Conservation (phyloP, 352 stramenopile genomes). For the Pythium aristosporum region DNA sequence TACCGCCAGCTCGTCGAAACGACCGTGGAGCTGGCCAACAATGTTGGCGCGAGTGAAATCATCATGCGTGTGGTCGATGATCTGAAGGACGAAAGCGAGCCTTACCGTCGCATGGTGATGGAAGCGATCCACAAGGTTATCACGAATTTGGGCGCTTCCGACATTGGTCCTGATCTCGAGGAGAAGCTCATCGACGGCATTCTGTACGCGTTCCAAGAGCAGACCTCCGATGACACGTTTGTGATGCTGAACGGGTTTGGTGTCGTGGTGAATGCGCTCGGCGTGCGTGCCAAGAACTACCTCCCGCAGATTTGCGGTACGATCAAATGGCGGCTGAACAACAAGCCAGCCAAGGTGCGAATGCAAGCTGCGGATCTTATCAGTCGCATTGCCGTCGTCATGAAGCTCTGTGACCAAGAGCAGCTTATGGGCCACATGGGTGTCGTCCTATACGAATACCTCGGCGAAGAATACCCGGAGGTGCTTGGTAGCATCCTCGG, state of each 20-base stretch:
- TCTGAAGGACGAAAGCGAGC: constrained; percentile 99
- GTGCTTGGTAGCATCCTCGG: constrained; percentile 98
- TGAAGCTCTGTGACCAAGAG: constrained; percentile 99
- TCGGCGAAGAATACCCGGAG: constrained; percentile 99
- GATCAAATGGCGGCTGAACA: constrained; percentile 99
- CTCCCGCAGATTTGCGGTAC: constrained; percentile 98
- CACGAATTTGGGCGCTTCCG: constrained; percentile 94
- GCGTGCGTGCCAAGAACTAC: constrained; percentile 97
- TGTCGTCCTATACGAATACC: constrained; percentile 99
- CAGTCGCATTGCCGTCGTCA: constrained; percentile 97
- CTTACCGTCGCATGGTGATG: constrained; percentile 99
- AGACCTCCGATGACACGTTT: constrained; percentile 91
- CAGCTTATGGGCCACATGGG: constrained; percentile 99
- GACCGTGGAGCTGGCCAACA: constrained; percentile 98
- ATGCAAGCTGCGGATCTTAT: constrained; percentile 99
- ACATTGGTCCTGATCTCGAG: constrained; percentile 97
- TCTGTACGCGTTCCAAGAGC: constrained; percentile 99
- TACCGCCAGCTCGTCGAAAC: constrained; percentile 99
- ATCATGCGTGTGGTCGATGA: constrained; percentile 97
- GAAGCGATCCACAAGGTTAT: constrained; percentile 99
- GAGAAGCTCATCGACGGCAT: constrained; percentile 99
- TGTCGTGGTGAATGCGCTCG: constrained; percentile 97
- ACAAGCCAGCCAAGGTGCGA: constrained; percentile 97
- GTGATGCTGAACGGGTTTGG: constrained; percentile 99
- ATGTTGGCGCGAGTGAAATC: constrained; percentile 99